Base-by-base conservation (phyloP, 1,139 yeast species). In the Kodamaea arcana region DNA sequence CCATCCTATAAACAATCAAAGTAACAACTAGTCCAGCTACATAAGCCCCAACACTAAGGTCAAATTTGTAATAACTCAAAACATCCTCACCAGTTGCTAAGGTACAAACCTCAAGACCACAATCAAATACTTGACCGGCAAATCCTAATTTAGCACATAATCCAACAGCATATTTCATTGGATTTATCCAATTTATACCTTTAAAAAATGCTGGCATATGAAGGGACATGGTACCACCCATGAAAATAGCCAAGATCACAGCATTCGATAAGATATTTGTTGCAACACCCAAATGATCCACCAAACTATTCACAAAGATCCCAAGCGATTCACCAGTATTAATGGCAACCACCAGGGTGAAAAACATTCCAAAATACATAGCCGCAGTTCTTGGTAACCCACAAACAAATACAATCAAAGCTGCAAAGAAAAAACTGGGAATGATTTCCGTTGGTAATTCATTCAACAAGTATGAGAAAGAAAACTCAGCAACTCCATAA, bases 91-190 rank as follows among this genome's bases (percentile, higher is more conserved):
- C 75, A 1, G 69, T 51, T 18, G 46, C 41, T 31, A 69, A 54
- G 2, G 48, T 42, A 48, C 75, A 69, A 2, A 37, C 44, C 4
- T 40, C 50, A 10, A 39, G 25, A 3, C 46, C 51, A 50, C 75
- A 69, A 14, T 39, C 37, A 41, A 69, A 69, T 1, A 27, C 30
- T 43, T 65, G 70, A 25, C 51, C 56, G 32, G 47, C 33, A 31
- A 69, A 62, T 10, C 65, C 69, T 35, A 68, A 46, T 40, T 62
- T 62, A 11, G 69, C 68, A 46, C 65, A 56, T 11, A 54, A 45
- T 2, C 52, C 54, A 27, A 52, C 56, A 4, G 49, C 55, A 29
- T 54, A 55, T 42, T 53, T 54, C 41, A 51, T 33, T 5, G 59
- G 59, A 32, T 44, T 48, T 32, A 55, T 44, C 32, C 48, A 55